Percentiles rank a stretch among this genome's conserved stretches.
Evolutionary conservation across 805 yeast species (phyloP).

Genomic region (Cyberlindnera suaveolens): DNA sequence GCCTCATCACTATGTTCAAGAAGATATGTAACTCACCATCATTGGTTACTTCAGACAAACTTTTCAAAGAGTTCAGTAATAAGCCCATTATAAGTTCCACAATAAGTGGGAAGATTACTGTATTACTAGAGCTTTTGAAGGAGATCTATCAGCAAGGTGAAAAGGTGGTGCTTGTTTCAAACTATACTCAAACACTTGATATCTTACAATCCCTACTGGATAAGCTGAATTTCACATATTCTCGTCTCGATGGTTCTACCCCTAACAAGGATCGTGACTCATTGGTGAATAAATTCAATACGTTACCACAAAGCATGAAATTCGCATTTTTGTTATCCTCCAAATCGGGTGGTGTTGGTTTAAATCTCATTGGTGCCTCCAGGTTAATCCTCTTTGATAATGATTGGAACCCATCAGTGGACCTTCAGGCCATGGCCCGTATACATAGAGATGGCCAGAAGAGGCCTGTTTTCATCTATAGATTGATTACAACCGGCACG

Average conservation of each 20-base stretch:
- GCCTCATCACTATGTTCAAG: constrained; percentile 66
- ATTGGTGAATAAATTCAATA: constrained; percentile 55
- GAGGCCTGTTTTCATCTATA: constrained; percentile 69
- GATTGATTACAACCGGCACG: constrained; percentile 82
- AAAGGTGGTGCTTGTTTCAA: constrained; percentile 80
- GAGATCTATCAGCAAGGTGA: constrained; percentile 43
- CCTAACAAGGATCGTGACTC: constrained; percentile 58
- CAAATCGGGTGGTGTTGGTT: constrained; percentile 90
- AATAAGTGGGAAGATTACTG: constrained; percentile 54
- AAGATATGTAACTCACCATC: constrained; percentile 83
- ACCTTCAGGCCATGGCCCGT: constrained; percentile 92
- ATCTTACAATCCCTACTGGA: constrained; percentile 54
- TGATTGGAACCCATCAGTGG: constrained; percentile 96
- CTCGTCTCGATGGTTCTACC: constrained; percentile 81
- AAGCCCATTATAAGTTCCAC: constrained; percentile 3
- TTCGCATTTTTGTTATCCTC: constrained; percentile 76
- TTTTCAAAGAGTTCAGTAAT: constrained; percentile 25
- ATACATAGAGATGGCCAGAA: constrained; percentile 92
- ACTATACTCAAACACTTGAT: constrained; percentile 83
- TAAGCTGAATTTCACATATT: constrained; percentile 42
- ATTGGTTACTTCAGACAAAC: constrained; percentile 44
- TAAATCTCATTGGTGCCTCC: constrained; percentile 87
- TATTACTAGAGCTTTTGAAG: constrained; percentile 50
- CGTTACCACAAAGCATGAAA: constrained; percentile 24
- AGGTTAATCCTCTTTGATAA: constrained; percentile 81